These are phyloP conservation scores for Evernia prunastri DNA, from an alignment of 495 filamentous ascomycete species.

Conservation along the genomic window DNA sequence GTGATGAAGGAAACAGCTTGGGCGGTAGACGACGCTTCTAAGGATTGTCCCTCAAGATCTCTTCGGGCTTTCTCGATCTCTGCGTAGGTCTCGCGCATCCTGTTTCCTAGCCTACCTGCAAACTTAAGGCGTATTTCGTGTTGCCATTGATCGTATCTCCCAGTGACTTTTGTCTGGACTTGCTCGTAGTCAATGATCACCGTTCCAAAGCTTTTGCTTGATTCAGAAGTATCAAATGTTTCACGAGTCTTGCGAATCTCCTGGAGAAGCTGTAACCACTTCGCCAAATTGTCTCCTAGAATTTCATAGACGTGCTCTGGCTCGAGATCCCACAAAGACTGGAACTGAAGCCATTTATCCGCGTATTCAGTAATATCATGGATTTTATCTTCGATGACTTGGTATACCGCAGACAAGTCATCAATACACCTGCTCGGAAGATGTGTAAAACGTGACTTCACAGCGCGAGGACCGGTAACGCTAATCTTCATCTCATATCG, in stretches of 20 bases:
- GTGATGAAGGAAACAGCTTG: constrained; percentile 98
- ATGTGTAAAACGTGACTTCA: constrained; percentile 72
- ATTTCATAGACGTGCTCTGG: constrained; percentile 89
- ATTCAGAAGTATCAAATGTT: constrained; percentile 94
- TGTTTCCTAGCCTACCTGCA: constrained; percentile 76
- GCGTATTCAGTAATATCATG: constrained; percentile 73
- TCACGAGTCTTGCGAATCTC: constrained; percentile 89
- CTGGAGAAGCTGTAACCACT: constrained; percentile 89
- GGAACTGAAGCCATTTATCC: constrained; percentile 96
- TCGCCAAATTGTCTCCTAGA: constrained; percentile 81
- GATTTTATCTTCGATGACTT: constrained; percentile 70
- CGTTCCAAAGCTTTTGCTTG: constrained; percentile 83
- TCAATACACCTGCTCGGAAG: constrained; percentile 76
- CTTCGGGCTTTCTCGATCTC: constrained; percentile 82
- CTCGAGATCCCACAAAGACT: constrained; percentile 96
- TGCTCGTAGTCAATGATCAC: constrained; percentile 95
- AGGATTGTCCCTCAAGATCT: constrained; percentile 81
- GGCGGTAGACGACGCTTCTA: constrained; percentile 87
- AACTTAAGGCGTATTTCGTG: constrained; percentile 93
- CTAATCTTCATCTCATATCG: constrained; percentile 84
- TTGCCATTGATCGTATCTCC: constrained; percentile 99
- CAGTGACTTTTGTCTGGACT: constrained; percentile 94
- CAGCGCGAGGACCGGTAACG: constrained; percentile 49
- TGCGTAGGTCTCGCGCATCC: constrained; percentile 80
- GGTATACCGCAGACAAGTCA: constrained; percentile 71